Evolutionary conservation across 768 basidiomycete genomes (phyloP).

Genomic region (Mycena haematopus): DNA sequence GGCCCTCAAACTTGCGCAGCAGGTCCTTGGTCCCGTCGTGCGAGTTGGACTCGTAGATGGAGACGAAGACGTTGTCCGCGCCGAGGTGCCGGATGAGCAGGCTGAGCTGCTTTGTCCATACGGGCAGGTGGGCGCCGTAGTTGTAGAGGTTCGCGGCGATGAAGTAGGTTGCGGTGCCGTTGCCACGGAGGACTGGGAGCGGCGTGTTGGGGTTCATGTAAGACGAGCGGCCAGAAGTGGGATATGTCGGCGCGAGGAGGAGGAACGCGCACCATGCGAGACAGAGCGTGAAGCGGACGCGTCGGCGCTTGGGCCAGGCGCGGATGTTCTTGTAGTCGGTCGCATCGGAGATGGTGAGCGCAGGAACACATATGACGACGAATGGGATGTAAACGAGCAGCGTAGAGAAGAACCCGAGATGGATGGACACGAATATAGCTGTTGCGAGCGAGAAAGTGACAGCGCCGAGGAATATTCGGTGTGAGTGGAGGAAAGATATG

Average conservation of each 20-base stretch:
- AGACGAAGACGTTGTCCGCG: constrained; percentile 27
- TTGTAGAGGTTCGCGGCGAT: constrained; percentile 32
- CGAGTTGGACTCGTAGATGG: constrained; percentile 33
- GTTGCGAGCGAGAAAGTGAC: constrained; percentile 26
- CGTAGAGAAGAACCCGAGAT: constrained; percentile 32
- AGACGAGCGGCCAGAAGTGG: constrained; percentile 23
- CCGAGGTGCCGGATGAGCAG: constrained; percentile 28
- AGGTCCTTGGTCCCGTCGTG: constrained; percentile 28
- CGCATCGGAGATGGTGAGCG: constrained; percentile 20
- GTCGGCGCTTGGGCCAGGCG: constrained; percentile 26
- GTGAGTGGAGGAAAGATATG: constrained; percentile 18
- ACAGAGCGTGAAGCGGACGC: constrained; percentile 24
- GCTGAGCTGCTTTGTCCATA: constrained; percentile 28
- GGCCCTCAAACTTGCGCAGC: constrained; percentile 18
- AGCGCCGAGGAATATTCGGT: constrained; percentile 25
- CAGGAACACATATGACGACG: constrained; percentile 29
- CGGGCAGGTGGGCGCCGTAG: constrained; percentile 28
- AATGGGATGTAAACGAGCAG: constrained; percentile 30
- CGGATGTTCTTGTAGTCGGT: constrained; percentile 17
- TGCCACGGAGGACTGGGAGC: constrained; percentile 14
- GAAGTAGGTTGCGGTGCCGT: constrained; percentile 26
- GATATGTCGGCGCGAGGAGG: constrained; percentile 26
- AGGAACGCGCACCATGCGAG: constrained; percentile 22
- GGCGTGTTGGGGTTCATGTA: constrained; percentile 19
- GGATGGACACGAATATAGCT: constrained; percentile 25